A percentile compares a stretch with the other conserved stretches of the same genome.
Conservation (phyloP, 352 stramenopile species). For the Pythium coloratum region DNA sequence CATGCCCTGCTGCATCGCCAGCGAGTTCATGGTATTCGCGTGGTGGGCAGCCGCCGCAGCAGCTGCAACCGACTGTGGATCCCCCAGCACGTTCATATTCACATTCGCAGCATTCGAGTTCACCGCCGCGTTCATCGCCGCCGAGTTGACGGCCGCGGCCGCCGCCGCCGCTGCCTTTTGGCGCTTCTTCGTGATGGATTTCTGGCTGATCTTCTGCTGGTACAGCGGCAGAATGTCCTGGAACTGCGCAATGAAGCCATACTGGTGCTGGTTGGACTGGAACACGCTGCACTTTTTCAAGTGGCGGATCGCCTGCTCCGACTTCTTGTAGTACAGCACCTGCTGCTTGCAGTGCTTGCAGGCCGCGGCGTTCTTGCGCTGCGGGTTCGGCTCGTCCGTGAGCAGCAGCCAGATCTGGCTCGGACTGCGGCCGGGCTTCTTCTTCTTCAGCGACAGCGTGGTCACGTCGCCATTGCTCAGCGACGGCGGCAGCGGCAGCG, state of each 20-base stretch:
- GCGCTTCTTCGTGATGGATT: conserved; percentile 63
- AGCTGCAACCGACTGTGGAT: conserved; percentile 25
- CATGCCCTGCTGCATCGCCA: conserved; percentile 76
- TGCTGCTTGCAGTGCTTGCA: conserved; percentile 89
- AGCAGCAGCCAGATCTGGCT: conserved; percentile 77
- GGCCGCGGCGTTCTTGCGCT: conserved; percentile 68
- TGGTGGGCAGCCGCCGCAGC: conserved; percentile 47
- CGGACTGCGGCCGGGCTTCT: conserved; percentile 39
- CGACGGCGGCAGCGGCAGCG: conserved; percentile 4
- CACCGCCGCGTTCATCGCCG: conserved; percentile 22
- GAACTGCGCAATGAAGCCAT: conserved; percentile 77
- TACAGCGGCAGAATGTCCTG: conserved; percentile 80
- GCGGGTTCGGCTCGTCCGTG: conserved; percentile 77
- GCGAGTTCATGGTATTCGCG: conserved; percentile 65
- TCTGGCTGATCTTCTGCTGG: conserved; percentile 81
- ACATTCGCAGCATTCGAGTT: conserved; percentile 11
- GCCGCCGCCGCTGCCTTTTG: conserved; percentile 33
- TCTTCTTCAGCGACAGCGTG: conserved; percentile 56
- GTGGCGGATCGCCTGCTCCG: conserved; percentile 80
- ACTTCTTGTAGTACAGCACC: conserved; percentile 88
- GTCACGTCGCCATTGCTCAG: conserved; percentile 1
- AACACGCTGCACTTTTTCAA: conserved; percentile 80
- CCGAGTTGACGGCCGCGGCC: conserved; percentile 21
- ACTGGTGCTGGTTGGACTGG: conserved; percentile 83
- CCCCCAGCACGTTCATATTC: conserved; percentile 26